Percentiles rank a stretch among this genome's conserved stretches.
Evolutionary conservation across 805 yeast genomes (phyloP).

Genomic region (Ogataea pilisensis): DNA sequence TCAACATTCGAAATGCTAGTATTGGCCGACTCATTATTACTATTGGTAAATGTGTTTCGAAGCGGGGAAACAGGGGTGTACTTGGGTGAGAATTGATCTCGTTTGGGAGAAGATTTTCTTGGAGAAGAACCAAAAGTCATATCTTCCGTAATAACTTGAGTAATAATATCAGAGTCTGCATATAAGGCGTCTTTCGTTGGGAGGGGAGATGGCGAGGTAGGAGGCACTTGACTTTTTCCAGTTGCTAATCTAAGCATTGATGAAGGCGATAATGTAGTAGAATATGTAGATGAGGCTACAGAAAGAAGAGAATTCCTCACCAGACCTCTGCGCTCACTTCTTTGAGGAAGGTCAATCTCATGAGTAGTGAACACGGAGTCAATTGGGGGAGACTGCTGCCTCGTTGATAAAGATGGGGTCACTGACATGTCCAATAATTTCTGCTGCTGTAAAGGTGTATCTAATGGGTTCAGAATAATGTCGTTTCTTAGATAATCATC

Average conservation of each 20-base stretch:
- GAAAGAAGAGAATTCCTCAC: slow-evolving; percentile 12
- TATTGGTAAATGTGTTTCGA: slow-evolving; percentile 5
- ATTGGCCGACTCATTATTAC: background rate
- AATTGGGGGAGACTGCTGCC: slow-evolving; percentile 6
- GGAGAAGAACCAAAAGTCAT: slow-evolving; percentile 31
- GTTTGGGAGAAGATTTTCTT: slow-evolving; percentile 25
- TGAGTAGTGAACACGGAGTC: slow-evolving; percentile 4
- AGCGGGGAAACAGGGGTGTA: slow-evolving; percentile 16
- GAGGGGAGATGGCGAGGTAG: slow-evolving; percentile 1
- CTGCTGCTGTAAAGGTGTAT: slow-evolving; percentile 22
- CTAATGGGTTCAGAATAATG: slow-evolving; percentile 20
- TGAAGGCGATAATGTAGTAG: slow-evolving; percentile 2
- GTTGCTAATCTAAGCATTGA: slow-evolving; percentile 6
- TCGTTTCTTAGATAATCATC: background rate
- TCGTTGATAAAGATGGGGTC: slow-evolving; percentile 3
- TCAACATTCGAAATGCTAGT: background rate
- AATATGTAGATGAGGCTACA: slow-evolving; percentile 13
- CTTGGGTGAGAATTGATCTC: slow-evolving; percentile 12
- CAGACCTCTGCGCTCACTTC: slow-evolving; percentile 22
- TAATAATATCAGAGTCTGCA: background rate
- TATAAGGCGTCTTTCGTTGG: background rate
- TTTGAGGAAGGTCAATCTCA: slow-evolving; percentile 22
- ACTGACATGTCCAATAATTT: slow-evolving; percentile 10
- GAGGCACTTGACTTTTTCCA: background rate
- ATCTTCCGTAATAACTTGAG: slow-evolving; percentile 11